A percentile compares a stretch with the other conserved stretches of the same genome.
Evolutionary conservation across 768 basidiomycete species (phyloP).

Genomic region (Candolleomyces eurysporus): DNA sequence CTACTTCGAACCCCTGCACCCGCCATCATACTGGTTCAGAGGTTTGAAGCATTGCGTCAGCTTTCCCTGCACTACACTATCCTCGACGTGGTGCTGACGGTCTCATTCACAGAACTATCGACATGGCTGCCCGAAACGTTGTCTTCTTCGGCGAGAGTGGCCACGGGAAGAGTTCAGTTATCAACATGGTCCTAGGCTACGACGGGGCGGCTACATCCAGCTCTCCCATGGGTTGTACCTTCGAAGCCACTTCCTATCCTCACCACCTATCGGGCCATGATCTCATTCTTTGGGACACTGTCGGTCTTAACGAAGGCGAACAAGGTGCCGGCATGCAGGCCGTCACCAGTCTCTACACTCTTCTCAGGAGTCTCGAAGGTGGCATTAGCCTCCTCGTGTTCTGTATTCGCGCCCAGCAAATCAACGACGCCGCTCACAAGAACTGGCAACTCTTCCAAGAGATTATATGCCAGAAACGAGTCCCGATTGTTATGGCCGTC

Average conservation of each 20-base stretch:
- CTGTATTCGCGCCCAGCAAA: conserved; percentile 34
- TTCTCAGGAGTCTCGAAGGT: conserved; percentile 32
- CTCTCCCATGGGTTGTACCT: conserved; percentile 31
- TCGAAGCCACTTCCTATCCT: conserved; percentile 23
- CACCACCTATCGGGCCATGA: conserved; percentile 19
- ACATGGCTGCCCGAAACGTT: conserved; percentile 17
- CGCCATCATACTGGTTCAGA: too few species aligned
- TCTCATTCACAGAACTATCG: too few species aligned
- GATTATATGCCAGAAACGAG: conserved; percentile 34
- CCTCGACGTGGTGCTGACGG: too few species aligned
- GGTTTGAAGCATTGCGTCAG: too few species aligned
- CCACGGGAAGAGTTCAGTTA: conserved; percentile 23
- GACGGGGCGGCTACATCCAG: conserved; percentile 27
- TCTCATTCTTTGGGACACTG: conserved; percentile 35
- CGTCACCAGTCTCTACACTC: conserved; percentile 17
- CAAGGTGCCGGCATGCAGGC: conserved; percentile 19
- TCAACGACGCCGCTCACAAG: conserved; percentile 28
- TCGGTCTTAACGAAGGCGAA: conserved; percentile 36
- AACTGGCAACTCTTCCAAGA: conserved; percentile 39
- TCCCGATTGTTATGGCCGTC: conserved; percentile 36
- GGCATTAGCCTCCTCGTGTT: conserved; percentile 41
- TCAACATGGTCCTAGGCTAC: conserved; percentile 32
- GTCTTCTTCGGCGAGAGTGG: conserved; percentile 39
- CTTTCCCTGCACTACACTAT: too few species aligned
- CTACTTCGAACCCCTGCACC: too few species aligned